A percentile compares a stretch with the other conserved stretches of the same genome.
Conservation (phyloP, 2,329 filamentous ascomycete species). For the Hysterium pulicare region DNA sequence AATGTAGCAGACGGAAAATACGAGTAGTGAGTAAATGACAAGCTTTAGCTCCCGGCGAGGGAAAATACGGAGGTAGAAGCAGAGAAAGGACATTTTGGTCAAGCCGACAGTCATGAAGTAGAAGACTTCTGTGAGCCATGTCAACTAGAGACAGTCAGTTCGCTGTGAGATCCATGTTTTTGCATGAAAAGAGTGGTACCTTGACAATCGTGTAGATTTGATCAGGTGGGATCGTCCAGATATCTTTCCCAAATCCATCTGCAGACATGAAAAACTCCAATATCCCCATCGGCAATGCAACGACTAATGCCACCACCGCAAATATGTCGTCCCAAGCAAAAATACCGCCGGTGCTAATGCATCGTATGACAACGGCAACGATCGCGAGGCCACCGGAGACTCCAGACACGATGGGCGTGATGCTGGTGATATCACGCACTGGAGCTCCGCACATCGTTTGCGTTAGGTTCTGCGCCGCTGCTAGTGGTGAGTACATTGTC, state of each 20-base stretch:
- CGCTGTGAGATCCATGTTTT: no score
- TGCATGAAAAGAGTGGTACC: slow-evolving; percentile 3
- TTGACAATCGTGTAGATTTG: slow-evolving; percentile 43
- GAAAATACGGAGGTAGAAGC: no score
- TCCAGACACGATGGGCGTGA: slow-evolving; percentile 27
- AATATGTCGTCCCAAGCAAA: slow-evolving; percentile 15
- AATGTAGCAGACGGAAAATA: slow-evolving; percentile 17
- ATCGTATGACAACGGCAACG: slow-evolving; percentile 28
- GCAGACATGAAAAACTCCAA: slow-evolving; percentile 10
- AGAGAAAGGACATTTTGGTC: no score
- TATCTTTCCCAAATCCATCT: slow-evolving; percentile 47
- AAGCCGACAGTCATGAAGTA: no score
- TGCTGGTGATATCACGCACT: slow-evolving; percentile 29
- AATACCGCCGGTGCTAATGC: slow-evolving; percentile 12
- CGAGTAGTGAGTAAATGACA: slow-evolving; percentile 24
- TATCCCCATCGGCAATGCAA: slow-evolving; percentile 12
- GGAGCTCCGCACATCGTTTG: slow-evolving; percentile 31
- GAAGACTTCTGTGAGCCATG: no score
- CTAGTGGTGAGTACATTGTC: no score
- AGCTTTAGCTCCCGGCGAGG: slow-evolving; percentile 11
- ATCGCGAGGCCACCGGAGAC: slow-evolving; percentile 28
- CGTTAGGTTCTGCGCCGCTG: slow-evolving; percentile 38
- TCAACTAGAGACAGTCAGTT: no score
- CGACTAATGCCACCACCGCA: slow-evolving; percentile 7
- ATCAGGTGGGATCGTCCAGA: slow-evolving; percentile 45